phyloP scores from a whole-genome alignment of 164 flowering plant genomes.

The Magnolia officinalis region DNA sequence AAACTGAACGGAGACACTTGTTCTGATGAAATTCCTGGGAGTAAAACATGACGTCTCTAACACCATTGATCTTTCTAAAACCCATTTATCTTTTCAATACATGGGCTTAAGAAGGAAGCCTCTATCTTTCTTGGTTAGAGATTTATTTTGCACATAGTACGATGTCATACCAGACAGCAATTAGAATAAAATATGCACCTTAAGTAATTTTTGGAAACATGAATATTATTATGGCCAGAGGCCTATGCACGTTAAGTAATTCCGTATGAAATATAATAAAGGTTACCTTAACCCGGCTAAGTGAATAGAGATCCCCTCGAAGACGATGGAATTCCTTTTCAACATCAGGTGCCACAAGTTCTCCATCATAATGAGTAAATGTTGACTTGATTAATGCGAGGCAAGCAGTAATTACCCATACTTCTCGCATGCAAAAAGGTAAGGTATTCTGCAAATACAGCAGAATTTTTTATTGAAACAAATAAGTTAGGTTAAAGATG shows the following conservation, averaged over 20 bases:
- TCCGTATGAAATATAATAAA: background rate
- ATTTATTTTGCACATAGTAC: no score
- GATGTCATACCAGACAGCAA: no score
- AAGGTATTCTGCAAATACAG: conserved; percentile 49
- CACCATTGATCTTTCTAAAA: no score
- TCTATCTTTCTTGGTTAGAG: background rate
- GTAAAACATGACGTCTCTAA: background rate
- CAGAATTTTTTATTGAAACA: background rate
- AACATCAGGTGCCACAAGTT: conserved; percentile 59
- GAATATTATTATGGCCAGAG: background rate
- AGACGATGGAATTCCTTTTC: conserved; percentile 91
- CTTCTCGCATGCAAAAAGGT: conserved; percentile 94
- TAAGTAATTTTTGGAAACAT: background rate
- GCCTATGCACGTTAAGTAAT: background rate
- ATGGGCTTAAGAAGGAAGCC: background rate
- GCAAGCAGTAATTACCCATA: conserved; percentile 93
- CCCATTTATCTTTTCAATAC: background rate
- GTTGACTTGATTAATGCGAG: conserved; percentile 66
- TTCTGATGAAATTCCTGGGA: background rate
- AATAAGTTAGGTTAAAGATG: background rate
- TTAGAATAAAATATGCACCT: background rate
- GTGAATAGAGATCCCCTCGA: conserved; percentile 89
- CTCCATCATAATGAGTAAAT: conserved; percentile 54
- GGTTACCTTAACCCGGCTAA: conserved; percentile 79
- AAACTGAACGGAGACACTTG: background rate